phyloP scores from a whole-genome alignment of 140 eudicot species.

The Stevia rebaudiana region DNA sequence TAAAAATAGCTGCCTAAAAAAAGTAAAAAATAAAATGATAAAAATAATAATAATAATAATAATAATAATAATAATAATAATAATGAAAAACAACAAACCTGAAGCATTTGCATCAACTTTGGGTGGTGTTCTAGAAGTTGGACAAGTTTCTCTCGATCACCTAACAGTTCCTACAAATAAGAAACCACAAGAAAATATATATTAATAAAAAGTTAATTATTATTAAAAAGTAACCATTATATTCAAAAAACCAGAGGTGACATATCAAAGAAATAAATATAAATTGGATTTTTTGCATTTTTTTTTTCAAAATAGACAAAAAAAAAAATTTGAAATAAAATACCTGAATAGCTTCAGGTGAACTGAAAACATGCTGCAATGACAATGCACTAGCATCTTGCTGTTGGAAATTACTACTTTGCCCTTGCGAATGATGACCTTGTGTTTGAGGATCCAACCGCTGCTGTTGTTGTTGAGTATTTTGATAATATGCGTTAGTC shows the following conservation, averaged over 20 bases:
- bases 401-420: constrained; percentile 44
- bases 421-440: constrained; percentile 40
- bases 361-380: constrained; percentile 66
- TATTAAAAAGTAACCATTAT: not conserved
- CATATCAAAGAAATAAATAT: no score
- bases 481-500: constrained; percentile 53
- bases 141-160: constrained; percentile 87
- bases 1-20: not conserved
- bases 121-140: constrained; percentile 94
- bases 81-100: constrained; percentile 42
- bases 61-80: no score
- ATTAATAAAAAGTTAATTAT: not conserved
- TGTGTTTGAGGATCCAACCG: constrained; percentile 43
- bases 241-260: not conserved
- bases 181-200: constrained; percentile 7
- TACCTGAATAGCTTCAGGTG: constrained; percentile 92
- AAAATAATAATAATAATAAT: no score
- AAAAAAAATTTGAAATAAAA: no score
- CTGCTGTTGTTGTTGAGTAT: constrained; percentile 53
- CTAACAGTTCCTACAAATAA: constrained; percentile 54
- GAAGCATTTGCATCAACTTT: constrained; percentile 87
- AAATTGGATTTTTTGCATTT: no score
- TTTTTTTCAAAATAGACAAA: no score
- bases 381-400: constrained; percentile 60
- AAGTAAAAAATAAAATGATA: not conserved